Base-by-base conservation (phyloP, 2,329 filamentous ascomycete genomes). In the Aspergillus sp. region DNA sequence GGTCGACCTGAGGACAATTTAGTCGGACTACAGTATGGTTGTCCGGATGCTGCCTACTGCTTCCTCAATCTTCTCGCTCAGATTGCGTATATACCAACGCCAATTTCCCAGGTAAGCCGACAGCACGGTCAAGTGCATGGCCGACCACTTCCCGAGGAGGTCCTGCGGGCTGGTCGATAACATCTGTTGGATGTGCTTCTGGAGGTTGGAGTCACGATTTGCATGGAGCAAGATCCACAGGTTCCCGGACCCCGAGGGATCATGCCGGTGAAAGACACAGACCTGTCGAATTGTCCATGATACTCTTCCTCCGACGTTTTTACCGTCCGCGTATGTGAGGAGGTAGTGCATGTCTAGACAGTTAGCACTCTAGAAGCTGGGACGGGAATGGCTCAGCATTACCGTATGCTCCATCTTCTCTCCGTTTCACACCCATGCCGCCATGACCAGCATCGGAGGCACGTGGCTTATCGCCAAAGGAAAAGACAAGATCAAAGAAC, bases 401-500 rank as follows among this genome's bases (percentile, higher is more conserved):
- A 57, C 52, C 54, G 46, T 47, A 56, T 30, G 50, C 47, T 2
- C 56, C 52, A 41, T 61, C 43, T 3, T 49, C 50, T 24, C 43
- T 20, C 13, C 52, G 49, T 17, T 48, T 52, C 4, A 60, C 33
- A 11, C 38, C 55, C 52, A 61, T 57, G 8, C 38, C 54, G 10
- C 59, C 59, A 44, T 60, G 47, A 2, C 58, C 58, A 16, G 58
- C 52, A 52, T 57, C 56, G 2, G 58, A 52, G 26, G 44, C 57
- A 3, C 51, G 53, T 17, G 59, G 59, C 19, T 61, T 61, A 17
- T 61, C 56, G 3, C 59, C 59, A n/a, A 61, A 61, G 4, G 56
- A 59, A 6, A 57, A 46, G 2, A 32, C 44, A 10, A 53, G 53
- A 26, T 61, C 56, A 8, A 53, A 49, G 17, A 60, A 52, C 2